A percentile compares a stretch with the other conserved stretches of the same genome.
These are phyloP conservation scores for Setaria viridis DNA, from an alignment of 202 grass and related monocot genomes.

Conservation along the genomic window DNA sequence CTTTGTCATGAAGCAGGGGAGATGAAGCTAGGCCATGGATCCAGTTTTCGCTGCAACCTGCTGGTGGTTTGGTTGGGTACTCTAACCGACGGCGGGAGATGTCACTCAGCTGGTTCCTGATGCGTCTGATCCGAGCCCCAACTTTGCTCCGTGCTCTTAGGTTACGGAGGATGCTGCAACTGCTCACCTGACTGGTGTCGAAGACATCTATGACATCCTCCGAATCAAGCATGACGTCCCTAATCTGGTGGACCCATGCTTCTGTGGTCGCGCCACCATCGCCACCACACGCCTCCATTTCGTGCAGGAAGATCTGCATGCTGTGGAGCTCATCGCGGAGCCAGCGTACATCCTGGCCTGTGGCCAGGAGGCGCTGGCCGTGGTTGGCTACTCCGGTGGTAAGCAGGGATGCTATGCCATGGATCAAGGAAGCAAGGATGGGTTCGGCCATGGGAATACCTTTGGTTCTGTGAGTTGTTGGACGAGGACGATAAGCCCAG, in stretches of 20 bases:
- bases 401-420: slow-evolving; percentile 45
- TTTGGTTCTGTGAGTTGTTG: not conserved
- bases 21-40: slow-evolving; percentile 38
- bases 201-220: not conserved
- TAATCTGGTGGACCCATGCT: slow-evolving; percentile 44
- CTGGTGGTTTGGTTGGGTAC: slow-evolving; percentile 13
- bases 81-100: slow-evolving; percentile 34
- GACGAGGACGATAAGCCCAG: too few species aligned
- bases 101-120: slow-evolving; percentile 31
- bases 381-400: slow-evolving; percentile 2
- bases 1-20: slow-evolving; percentile 45
- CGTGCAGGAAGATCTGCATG: slow-evolving; percentile 46
- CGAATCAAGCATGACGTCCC: slow-evolving; percentile 23
- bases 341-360: slow-evolving; percentile 24
- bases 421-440: slow-evolving; percentile 48
- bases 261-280: not conserved
- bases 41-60: slow-evolving; percentile 13
- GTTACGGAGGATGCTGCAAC: not conserved
- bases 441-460: slow-evolving; percentile 41
- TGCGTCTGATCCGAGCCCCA: slow-evolving; percentile 31
- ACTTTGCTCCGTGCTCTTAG: slow-evolving; percentile 22
- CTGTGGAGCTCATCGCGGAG: slow-evolving; percentile 43
- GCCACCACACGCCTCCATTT: slow-evolving; percentile 17
- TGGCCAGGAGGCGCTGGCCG: not conserved
- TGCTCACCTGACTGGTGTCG: slow-evolving; percentile 26